Evolutionary conservation across 805 yeast species (phyloP).

Genomic region (Lachancea sp.): DNA sequence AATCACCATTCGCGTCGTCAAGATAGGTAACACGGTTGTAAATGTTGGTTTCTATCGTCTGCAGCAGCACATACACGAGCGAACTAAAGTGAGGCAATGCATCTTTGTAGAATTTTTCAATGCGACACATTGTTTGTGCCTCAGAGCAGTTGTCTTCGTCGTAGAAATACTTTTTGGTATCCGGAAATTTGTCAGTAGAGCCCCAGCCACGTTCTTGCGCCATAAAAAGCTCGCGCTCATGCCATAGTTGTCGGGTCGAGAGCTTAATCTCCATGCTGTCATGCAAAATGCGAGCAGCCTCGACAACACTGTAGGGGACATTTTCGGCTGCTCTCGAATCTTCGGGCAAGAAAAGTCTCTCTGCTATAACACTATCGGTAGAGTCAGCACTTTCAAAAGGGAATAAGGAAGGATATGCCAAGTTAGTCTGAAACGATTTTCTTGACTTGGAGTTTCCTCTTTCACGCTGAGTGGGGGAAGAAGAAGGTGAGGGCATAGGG

Average conservation of each 20-base stretch:
- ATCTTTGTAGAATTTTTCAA: constrained; percentile 52
- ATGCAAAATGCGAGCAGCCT: constrained; percentile 66
- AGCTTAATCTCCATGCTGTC: constrained; percentile 59
- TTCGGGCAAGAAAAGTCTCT: constrained; percentile 8
- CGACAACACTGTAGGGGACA: constrained; percentile 70
- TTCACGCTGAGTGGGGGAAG: constrained; percentile 36
- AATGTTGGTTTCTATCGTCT: constrained; percentile 51
- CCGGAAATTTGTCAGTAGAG: constrained; percentile 8
- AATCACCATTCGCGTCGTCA: constrained; percentile 11
- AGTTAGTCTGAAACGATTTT: constrained; percentile 57
- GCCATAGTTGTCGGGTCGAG: constrained; percentile 63
- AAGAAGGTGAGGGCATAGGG: constrained; percentile 80
- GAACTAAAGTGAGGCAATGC: constrained; percentile 55
- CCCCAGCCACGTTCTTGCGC: constrained; percentile 64
- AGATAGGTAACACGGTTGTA: constrained; percentile 21
- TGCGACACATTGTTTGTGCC: constrained; percentile 39
- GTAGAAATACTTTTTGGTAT: constrained; percentile 31
- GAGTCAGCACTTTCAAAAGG: constrained; percentile 41
- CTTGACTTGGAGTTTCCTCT: constrained; percentile 36
- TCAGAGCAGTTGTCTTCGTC: constrained; percentile 16
- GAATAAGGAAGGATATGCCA: constrained; percentile 58
- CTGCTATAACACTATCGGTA: constrained; percentile 20
- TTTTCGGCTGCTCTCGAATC: constrained; percentile 8
- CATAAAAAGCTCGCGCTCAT: constrained; percentile 65
- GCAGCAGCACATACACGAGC: constrained; percentile 55